Conservation (phyloP, 2,329 filamentous ascomycete genomes). For the Cadophora malorum region DNA sequence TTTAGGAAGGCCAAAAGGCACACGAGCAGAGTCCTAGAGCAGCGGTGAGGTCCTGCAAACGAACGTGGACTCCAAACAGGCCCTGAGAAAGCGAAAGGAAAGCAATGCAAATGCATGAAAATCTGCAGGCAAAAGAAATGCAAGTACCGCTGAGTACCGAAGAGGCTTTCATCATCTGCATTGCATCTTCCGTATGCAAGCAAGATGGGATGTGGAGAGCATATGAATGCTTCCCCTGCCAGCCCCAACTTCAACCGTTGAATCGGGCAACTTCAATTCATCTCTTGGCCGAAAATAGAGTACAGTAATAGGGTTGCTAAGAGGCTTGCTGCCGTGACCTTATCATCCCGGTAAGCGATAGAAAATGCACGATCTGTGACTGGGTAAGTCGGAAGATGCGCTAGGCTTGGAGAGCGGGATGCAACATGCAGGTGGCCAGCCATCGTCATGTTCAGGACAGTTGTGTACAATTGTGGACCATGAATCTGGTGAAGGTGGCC, state of each 20-base stretch:
- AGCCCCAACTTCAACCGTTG: conserved; percentile 1
- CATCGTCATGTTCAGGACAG: conserved; percentile 16
- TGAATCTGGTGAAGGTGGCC: neutral
- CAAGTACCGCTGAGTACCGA: conserved; percentile 4
- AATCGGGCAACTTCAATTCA: neutral
- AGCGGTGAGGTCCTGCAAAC: conserved; percentile 14
- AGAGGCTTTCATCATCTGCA: neutral
- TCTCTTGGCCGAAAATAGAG: conserved; percentile 16
- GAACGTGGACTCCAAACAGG: conserved; percentile 3
- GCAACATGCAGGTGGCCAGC: conserved; percentile 4
- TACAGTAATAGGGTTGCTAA: neutral
- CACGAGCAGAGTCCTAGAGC: neutral
- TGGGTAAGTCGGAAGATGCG: conserved; percentile 11
- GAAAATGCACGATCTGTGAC: conserved; percentile 20
- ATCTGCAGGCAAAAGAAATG: neutral
- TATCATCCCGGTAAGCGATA: conserved; percentile 6
- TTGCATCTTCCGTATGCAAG: conserved; percentile 5
- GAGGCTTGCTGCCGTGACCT: neutral
- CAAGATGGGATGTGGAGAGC: conserved; percentile 4
- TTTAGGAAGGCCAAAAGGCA: conserved; percentile 15
- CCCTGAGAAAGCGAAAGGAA: neutral
- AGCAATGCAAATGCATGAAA: conserved; percentile 5
- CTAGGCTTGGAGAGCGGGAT: conserved; percentile 2
- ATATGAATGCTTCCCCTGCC: neutral
- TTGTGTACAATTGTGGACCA: conserved; percentile 2